Evolutionary conservation across 148 eudicot species (phyloP).

Genomic region (Polygonum aviculare): DNA sequence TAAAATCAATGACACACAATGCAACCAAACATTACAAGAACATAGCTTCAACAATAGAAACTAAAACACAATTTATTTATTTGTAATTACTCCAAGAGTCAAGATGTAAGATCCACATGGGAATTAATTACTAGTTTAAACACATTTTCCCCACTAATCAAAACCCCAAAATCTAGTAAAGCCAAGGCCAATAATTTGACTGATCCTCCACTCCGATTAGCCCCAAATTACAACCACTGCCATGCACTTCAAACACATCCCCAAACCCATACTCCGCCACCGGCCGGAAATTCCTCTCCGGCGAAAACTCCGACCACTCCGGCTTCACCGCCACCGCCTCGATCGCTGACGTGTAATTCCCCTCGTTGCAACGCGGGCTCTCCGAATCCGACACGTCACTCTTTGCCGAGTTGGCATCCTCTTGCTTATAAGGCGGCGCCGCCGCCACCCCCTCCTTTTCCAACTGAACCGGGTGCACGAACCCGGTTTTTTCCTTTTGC

Average conservation of each 20-base stretch:
- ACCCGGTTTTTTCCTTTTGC: slow-evolving; percentile 9
- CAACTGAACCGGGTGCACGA: neutral
- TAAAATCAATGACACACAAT: too few relatives aligned
- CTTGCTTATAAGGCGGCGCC: slow-evolving; percentile 26
- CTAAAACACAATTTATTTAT: too few relatives aligned
- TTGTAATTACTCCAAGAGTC: neutral
- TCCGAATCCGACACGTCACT: slow-evolving; percentile 65
- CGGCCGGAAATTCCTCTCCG: neutral
- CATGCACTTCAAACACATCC: neutral
- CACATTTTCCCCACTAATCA: neutral
- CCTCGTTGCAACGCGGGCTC: slow-evolving; percentile 25
- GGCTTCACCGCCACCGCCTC: neutral
- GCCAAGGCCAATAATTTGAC: neutral
- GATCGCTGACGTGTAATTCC: neutral
- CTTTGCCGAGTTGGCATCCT: slow-evolving; percentile 47
- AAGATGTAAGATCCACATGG: neutral
- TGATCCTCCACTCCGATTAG: neutral
- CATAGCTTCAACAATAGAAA: too few relatives aligned
- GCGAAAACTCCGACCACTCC: neutral
- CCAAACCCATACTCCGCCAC: neutral
- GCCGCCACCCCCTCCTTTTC: neutral
- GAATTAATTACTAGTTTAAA: too few relatives aligned
- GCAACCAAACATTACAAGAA: too few relatives aligned
- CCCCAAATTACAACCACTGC: neutral
- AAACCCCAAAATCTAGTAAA: slow-evolving; percentile 3